Evolutionary conservation across 2,329 filamentous ascomycete genomes (phyloP), one percentile per base, ranked within the genome.

Genomic region (Dryadomyces quercus-mongolicae): DNA sequence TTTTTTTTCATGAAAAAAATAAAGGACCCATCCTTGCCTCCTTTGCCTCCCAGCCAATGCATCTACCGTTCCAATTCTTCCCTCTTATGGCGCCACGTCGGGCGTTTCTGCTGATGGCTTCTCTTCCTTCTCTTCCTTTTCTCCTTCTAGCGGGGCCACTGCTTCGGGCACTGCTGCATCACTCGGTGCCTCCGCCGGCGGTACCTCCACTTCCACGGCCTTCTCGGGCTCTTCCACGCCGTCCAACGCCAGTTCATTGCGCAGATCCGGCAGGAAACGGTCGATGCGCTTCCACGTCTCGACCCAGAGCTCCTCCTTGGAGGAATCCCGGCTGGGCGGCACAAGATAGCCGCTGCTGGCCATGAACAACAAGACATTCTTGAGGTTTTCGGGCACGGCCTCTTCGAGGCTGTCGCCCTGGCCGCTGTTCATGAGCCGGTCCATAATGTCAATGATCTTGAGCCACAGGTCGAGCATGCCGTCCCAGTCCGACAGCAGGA

Each of bases 361-460:
- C 90, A 98, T 95, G 63, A 98, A 93, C 10, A 98, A 76, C 22
- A 97, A 74, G 52, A 97, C 90, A 60, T 98, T 98, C 71, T 98
- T 98, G 55, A 98, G 73, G 60, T 89, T 93, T 69, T 98, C 93
- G 0, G 88, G 87, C 2, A 97, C 90, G 13, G 93, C 92, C 73
- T 98, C 93, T 70, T 95, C 90, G 65, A 95, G 71, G 63, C 85
- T 92, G 64, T 95, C 90, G 22, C 88, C 88, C 67, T 95, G 90
- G 0, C 92, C 92, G 63, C 88, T 93, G 64, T 96, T 95, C 84
- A 96, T 94, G 59, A 98, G 77, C 22, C 93, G 83, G 67, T 98
- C 93, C 81, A 98, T 90, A 53, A 96, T 88, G 61, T 91, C 89
- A 60, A 97, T 80, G 54, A 97, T 95, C 67, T 85, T 85, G 48